These are phyloP conservation scores for Heterobasidion parviporum DNA, from an alignment of 1,284 basidiomycete genomes.

Conservation along the genomic window DNA sequence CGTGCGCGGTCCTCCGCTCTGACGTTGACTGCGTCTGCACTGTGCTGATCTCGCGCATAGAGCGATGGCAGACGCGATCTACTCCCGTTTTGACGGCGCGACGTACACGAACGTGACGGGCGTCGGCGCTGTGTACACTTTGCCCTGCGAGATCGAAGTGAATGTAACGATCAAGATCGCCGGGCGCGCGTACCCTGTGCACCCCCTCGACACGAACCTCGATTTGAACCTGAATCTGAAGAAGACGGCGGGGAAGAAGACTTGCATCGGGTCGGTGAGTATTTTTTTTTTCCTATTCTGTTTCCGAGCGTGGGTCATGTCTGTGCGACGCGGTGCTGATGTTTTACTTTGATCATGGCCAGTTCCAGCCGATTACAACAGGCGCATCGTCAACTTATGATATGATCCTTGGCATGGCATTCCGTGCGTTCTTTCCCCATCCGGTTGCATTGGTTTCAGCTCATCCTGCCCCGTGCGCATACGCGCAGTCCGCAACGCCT, in stretches of 20 bases:
- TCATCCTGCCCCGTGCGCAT: neutral
- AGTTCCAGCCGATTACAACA: slow-evolving; percentile 79
- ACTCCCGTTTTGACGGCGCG: slow-evolving; percentile 70
- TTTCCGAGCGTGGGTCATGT: neutral
- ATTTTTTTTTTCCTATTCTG: neutral
- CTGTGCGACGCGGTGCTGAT: neutral
- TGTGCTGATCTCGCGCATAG: too few relatives aligned
- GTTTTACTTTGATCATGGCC: neutral
- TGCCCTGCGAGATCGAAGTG: slow-evolving; percentile 66
- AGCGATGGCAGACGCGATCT: slow-evolving; percentile 72
- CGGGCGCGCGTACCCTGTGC: slow-evolving; percentile 56
- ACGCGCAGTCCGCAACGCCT: slow-evolving; percentile 56
- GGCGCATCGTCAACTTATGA: slow-evolving; percentile 67
- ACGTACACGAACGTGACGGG: slow-evolving; percentile 36
- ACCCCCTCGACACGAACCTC: slow-evolving; percentile 65
- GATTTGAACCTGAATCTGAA: slow-evolving; percentile 41
- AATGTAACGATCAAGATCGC: slow-evolving; percentile 67
- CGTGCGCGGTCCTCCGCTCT: too few relatives aligned
- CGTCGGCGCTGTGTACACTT: slow-evolving; percentile 52
- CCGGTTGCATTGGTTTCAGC: neutral
- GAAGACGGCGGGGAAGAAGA: slow-evolving; percentile 46
- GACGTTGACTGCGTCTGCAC: too few relatives aligned
- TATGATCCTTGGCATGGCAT: slow-evolving; percentile 75
- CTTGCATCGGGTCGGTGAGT: slow-evolving; percentile 64
- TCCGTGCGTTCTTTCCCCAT: slow-evolving; percentile 38